phyloP scores from a whole-genome alignment of 2,329 filamentous ascomycete species.

The Trichophyton simii region DNA sequence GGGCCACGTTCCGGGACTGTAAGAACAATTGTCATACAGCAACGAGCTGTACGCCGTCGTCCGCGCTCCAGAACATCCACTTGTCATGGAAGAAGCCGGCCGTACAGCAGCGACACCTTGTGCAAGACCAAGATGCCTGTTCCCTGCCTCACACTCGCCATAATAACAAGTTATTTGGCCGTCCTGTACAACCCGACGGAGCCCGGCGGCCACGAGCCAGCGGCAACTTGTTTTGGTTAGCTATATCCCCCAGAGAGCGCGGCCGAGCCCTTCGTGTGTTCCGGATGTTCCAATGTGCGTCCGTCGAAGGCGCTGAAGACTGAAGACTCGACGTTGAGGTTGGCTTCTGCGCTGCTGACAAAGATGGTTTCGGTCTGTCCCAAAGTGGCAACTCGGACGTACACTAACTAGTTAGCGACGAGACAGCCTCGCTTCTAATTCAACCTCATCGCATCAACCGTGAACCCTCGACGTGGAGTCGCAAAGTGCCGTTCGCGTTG shows the following conservation, averaged over 20 bases:
- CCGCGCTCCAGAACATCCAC: neutral
- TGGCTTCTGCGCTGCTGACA: neutral
- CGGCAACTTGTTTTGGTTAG: neutral
- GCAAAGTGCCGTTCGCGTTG: neutral
- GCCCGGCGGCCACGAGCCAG: neutral
- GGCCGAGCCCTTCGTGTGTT: neutral
- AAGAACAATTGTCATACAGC: conserved; percentile 1
- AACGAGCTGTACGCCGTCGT: neutral
- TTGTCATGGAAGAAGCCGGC: neutral
- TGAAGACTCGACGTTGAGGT: neutral
- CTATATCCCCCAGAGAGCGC: neutral
- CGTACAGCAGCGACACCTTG: neutral
- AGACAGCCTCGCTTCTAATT: too few species aligned
- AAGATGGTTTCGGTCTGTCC: neutral
- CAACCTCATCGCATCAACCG: neutral
- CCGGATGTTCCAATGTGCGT: neutral
- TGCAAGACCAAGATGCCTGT: neutral
- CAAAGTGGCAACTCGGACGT: too few species aligned
- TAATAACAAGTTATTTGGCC: neutral
- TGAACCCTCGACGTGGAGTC: neutral
- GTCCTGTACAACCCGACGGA: neutral
- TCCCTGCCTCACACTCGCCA: neutral
- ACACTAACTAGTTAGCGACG: too few species aligned
- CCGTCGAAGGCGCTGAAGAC: neutral
- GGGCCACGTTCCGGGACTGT: neutral